Base-by-base conservation (phyloP, 176 grass and related monocot species). In the Olyra latifolia region DNA sequence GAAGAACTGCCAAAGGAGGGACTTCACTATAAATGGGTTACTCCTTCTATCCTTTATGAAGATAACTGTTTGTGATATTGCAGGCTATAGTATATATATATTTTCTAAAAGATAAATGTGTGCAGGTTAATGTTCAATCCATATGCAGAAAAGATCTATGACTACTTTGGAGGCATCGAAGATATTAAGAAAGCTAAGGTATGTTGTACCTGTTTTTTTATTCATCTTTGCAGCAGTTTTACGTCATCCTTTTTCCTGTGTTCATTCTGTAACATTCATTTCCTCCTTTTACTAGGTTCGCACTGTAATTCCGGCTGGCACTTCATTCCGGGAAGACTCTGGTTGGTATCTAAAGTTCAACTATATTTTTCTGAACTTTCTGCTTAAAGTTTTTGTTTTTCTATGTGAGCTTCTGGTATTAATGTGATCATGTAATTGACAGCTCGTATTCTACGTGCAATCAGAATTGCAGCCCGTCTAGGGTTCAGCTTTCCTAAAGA, bases 371-470 rank as follows among this genome's bases (percentile, higher is more conserved):
- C 11, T 72, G 7, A 24, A 61, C 20, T 32, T 79, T 46, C 45
- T 62, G 20, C 16, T 79, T 58, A 24, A 47, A 16, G 38, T 40
- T 79, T 53, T 39, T 72, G 25, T 84, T 72, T 60, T 60, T 48
- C 10, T 58, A 2, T 86, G 4, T 69, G 80, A 87, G 23, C 32
- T 22, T 83, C 71, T 85, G 60, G 44, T 54, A 87, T 87, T 82
- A 75, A 85, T 78, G n/a, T 68, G 14, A 23, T 81, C 64, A 58
- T 88, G 61, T 84, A 76, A 81, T 93, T 88, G 71, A 89, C 90
- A 99, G 96, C 96, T 84, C 93, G 93, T 82, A 99, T 99, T 89
- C 82, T 99, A 49, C 90, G 93, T 89, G 96, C 92, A 94, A 99
- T 99, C 86, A 95, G 93, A 95, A 95, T 99, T 91, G 92, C 92